Evolutionary conservation across 2,329 filamentous ascomycete genomes (phyloP).

Genomic region (Phialemonium atrogriseum): DNA sequence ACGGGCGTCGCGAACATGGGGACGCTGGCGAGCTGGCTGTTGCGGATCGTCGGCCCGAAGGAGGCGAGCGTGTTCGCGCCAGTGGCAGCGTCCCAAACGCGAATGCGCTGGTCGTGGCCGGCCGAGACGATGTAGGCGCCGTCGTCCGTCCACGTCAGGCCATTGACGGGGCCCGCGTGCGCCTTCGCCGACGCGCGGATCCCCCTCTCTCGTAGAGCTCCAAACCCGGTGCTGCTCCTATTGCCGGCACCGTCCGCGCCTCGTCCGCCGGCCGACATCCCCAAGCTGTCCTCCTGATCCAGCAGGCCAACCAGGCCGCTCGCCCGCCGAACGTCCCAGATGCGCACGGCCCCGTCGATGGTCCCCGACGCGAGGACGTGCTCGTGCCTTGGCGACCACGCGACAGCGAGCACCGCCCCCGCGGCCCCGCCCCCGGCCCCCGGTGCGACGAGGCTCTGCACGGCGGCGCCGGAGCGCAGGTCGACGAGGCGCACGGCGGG

Average conservation of each 20-base stretch:
- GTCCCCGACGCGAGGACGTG: constrained; percentile 77
- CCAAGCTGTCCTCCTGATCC: constrained; percentile 76
- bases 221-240: constrained; percentile 19
- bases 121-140: constrained; percentile 69
- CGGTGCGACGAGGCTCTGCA: constrained; percentile 63
- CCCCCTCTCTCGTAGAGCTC: constrained; percentile 22
- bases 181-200: constrained; percentile 51
- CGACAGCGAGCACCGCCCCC: constrained; percentile 57
- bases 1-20: constrained; percentile 57
- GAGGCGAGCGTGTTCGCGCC: constrained; percentile 82
- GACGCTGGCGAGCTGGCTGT: constrained; percentile 54
- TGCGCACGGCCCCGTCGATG: constrained; percentile 71
- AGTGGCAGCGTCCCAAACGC: constrained; percentile 76
- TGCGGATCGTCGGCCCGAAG: constrained; percentile 77
- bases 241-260: constrained; percentile 24
- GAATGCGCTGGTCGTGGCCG: constrained; percentile 75
- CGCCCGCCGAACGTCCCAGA: constrained; percentile 83
- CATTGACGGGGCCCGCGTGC: constrained; percentile 77
- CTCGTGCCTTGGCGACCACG: constrained; percentile 76
- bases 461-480: constrained; percentile 69
- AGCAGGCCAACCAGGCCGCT: constrained; percentile 68
- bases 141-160: constrained; percentile 75
- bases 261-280: constrained; percentile 38
- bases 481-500: constrained; percentile 80
- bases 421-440: constrained; percentile 28